phyloP scores from a whole-genome alignment of 2,329 filamentous ascomycete species.

The Chrysoporthe deuterocubensis region DNA sequence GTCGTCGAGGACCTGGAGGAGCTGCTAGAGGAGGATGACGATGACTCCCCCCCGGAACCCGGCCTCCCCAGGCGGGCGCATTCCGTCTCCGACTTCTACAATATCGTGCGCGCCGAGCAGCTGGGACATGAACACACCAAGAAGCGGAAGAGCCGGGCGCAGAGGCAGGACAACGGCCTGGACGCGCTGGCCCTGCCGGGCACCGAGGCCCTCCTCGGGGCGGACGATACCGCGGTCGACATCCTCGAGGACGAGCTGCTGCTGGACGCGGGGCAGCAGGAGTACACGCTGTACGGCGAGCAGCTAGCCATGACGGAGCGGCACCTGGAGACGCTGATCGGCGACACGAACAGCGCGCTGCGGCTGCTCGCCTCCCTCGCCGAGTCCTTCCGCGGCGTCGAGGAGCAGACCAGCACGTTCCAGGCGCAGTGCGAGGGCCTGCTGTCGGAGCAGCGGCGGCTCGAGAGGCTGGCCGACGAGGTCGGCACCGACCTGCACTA shows the following conservation, averaged over 20 bases:
- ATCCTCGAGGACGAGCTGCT: slow-evolving; percentile 72
- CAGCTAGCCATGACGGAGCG: slow-evolving; percentile 80
- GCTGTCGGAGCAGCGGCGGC: slow-evolving; percentile 76
- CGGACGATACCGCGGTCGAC: slow-evolving; percentile 46
- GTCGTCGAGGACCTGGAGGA: slow-evolving; percentile 60
- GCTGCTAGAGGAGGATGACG: slow-evolving; percentile 61
- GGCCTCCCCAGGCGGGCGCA: slow-evolving; percentile 68
- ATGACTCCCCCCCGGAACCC: slow-evolving; percentile 67
- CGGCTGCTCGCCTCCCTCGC: slow-evolving; percentile 78
- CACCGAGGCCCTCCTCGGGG: slow-evolving; percentile 32
- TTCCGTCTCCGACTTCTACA: slow-evolving; percentile 80
- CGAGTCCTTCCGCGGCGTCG: slow-evolving; percentile 84
- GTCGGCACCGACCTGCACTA: slow-evolving; percentile 91
- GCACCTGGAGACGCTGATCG: slow-evolving; percentile 79
- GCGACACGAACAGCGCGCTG: slow-evolving; percentile 74
- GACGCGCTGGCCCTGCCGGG: slow-evolving; percentile 54
- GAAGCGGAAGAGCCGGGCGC: slow-evolving; percentile 46
- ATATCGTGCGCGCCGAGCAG: slow-evolving; percentile 59
- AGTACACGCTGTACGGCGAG: slow-evolving; percentile 83
- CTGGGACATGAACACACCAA: slow-evolving; percentile 54
- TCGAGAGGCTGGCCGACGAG: slow-evolving; percentile 79
- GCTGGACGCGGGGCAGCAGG: slow-evolving; percentile 79
- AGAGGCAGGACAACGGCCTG: slow-evolving; percentile 49
- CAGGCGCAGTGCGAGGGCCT: slow-evolving; percentile 90
- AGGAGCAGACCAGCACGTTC: slow-evolving; percentile 90